Evolutionary conservation across 116 monocot genomes (phyloP).

Genomic region (Trichopus zeylanicus): DNA sequence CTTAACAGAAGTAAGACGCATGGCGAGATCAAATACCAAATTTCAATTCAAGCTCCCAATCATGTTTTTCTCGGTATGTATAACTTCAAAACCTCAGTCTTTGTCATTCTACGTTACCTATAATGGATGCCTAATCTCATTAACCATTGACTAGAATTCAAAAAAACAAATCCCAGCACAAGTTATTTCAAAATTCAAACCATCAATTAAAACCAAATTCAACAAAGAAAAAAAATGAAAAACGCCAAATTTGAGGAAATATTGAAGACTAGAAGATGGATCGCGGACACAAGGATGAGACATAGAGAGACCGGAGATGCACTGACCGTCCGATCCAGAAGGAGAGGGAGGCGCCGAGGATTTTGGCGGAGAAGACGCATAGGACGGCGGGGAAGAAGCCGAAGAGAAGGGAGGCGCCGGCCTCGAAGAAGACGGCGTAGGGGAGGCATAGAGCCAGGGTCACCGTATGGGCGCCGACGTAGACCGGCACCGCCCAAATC

Average conservation of each 20-base stretch:
- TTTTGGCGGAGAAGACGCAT: conserved; percentile 89
- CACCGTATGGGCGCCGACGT: conserved; percentile 70
- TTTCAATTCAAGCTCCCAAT: too few species aligned
- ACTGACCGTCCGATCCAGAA: conserved; percentile 90
- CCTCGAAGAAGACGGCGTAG: conserved; percentile 89
- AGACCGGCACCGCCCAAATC: conserved; percentile 74
- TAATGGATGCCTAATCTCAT: background rate
- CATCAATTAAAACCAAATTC: background rate
- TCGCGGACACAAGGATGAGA: background rate
- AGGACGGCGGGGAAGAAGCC: conserved; percentile 80
- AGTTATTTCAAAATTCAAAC: background rate
- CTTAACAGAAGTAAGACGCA: too few species aligned
- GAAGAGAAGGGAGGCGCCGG: conserved; percentile 82
- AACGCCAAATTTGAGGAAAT: background rate
- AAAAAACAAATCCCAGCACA: background rate
- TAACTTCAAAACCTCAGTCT: background rate
- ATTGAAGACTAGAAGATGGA: background rate
- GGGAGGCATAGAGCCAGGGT: conserved; percentile 91
- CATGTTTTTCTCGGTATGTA: background rate
- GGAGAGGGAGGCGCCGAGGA: conserved; percentile 94
- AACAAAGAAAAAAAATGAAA: too few species aligned
- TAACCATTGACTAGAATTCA: background rate
- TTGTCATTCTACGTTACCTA: background rate
- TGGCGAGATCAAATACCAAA: too few species aligned
- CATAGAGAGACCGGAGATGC: background rate